These are phyloP conservation scores for Phytopythium vexans DNA, from an alignment of 352 stramenopile species.

Conservation along the genomic window DNA sequence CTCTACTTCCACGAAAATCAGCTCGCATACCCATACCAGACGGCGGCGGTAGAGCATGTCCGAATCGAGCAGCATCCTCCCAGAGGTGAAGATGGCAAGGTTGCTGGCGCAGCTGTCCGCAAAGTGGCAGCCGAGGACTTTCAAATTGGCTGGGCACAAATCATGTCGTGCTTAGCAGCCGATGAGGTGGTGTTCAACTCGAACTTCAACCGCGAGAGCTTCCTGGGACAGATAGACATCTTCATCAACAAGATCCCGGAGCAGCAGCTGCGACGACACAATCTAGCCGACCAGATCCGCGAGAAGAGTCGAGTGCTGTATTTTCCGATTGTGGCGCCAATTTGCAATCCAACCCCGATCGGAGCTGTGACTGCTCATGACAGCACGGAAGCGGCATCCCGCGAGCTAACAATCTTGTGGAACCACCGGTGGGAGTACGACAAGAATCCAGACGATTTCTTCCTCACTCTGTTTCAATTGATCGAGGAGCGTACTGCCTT, in stretches of 20 bases:
- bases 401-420: conserved; percentile 36
- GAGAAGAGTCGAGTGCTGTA: conserved; percentile 37
- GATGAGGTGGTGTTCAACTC: conserved; percentile 58
- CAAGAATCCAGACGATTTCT: conserved; percentile 54
- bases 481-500: conserved; percentile 15
- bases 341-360: too few species aligned
- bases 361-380: neutral
- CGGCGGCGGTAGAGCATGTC: neutral
- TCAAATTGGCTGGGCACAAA: conserved; percentile 52
- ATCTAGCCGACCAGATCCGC: conserved; percentile 14
- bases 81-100: neutral
- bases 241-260: conserved; percentile 57
- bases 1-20: conserved; percentile 77
- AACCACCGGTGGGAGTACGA: conserved; percentile 63
- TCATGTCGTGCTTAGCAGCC: conserved; percentile 42
- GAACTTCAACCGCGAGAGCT: conserved; percentile 35
- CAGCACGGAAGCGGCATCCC: neutral
- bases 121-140: conserved; percentile 48
- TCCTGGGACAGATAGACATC: conserved; percentile 34
- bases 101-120: conserved; percentile 2
- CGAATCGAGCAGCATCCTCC: too few species aligned
- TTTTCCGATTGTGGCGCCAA: conserved; percentile 28
- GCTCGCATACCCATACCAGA: conserved; percentile 45
- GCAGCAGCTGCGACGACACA: conserved; percentile 21
- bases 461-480: conserved; percentile 37